Evolutionary conservation across 2,329 filamentous ascomycete species (phyloP).

Genomic region (Alternaria infectoria): DNA sequence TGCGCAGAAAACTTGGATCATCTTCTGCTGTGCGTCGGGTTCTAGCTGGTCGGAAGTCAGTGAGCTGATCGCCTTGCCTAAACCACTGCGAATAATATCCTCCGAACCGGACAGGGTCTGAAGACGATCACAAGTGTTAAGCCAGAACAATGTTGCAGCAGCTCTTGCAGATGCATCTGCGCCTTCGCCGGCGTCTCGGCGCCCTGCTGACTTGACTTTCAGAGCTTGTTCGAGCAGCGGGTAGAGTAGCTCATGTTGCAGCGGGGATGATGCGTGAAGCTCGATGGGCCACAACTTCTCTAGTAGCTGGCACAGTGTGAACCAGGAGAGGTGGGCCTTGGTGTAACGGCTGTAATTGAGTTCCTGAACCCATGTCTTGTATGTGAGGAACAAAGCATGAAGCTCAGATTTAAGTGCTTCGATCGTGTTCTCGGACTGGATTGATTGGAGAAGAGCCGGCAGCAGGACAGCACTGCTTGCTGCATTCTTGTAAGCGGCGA

Average conservation of each 20-base stretch:
- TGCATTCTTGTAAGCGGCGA: constrained; percentile 27
- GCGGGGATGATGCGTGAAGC: constrained; percentile 30
- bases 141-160: constrained; percentile 36
- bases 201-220: constrained; percentile 24
- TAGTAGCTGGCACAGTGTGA: constrained; percentile 36
- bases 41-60: constrained; percentile 23
- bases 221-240: constrained; percentile 36
- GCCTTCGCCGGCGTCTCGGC: constrained; percentile 9
- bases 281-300: constrained; percentile 39
- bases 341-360: constrained; percentile 23
- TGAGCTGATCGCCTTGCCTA: constrained; percentile 31
- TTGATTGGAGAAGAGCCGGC: constrained; percentile 33
- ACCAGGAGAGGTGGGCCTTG: constrained; percentile 32
- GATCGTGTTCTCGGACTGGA: constrained; percentile 33
- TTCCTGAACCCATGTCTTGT: constrained; percentile 28
- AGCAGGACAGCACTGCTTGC: constrained; percentile 39
- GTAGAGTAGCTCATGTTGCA: constrained; percentile 32
- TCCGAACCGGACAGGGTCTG: constrained; percentile 29
- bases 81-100: constrained; percentile 22
- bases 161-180: constrained; percentile 26
- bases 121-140: constrained; percentile 34
- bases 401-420: constrained; percentile 29
- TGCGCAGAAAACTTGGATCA: constrained; percentile 35
- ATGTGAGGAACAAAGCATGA: constrained; percentile 28
- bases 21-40: constrained; percentile 17